phyloP scores from a whole-genome alignment of 2,329 filamentous ascomycete species.

The Trichoderma asperellum region DNA sequence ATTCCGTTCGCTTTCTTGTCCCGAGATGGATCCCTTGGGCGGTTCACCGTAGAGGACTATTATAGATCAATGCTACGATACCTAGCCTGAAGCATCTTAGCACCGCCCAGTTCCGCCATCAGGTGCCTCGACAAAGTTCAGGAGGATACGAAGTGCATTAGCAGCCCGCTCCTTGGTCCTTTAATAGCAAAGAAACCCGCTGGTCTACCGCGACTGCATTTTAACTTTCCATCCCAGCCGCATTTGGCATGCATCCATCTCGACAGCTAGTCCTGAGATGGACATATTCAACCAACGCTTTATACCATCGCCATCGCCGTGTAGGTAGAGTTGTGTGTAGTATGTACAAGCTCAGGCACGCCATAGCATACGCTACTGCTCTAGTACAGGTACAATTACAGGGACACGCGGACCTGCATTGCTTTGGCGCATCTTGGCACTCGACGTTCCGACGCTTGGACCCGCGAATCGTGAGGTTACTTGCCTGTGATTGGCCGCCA shows the following conservation, averaged over 20 bases:
- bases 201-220: neutral
- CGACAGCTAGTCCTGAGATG: neutral
- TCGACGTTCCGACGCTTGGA: conserved; percentile 8
- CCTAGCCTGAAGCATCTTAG: conserved; percentile 3
- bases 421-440: conserved; percentile 16
- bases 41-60: conserved; percentile 12
- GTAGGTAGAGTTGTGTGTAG: neutral
- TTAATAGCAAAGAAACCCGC: neutral
- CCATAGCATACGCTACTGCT: neutral
- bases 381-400: neutral
- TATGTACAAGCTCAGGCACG: neutral
- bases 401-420: conserved; percentile 13
- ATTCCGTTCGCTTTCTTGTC: neutral
- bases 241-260: neutral
- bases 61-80: conserved; percentile 9
- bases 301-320: neutral
- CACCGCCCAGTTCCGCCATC: neutral
- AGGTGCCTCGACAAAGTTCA: neutral
- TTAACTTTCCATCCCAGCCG: neutral
- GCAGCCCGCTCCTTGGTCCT: neutral
- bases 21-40: conserved; percentile 6
- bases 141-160: neutral
- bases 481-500: neutral
- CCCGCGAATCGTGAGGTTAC: conserved; percentile 9
- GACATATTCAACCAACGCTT: neutral